Percentiles rank a stretch among this genome's conserved stretches.
These are phyloP conservation scores for Cercis canadensis DNA, from an alignment of 306 rosid genomes.

Conservation along the genomic window DNA sequence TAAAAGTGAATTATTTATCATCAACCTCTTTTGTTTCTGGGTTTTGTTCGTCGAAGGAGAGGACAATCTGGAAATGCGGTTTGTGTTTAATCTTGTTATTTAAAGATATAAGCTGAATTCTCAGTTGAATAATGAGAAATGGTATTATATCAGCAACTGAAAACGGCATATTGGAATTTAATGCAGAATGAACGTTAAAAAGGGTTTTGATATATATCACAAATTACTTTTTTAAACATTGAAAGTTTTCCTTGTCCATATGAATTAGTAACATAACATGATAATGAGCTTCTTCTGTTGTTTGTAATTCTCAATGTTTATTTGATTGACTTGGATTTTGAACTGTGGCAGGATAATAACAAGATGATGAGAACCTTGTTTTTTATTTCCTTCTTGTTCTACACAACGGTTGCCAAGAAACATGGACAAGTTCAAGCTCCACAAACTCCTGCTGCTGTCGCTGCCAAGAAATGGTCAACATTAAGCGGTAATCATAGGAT, in stretches of 20 bases:
- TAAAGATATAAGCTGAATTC: not conserved
- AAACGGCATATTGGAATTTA: not conserved
- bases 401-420: conserved; percentile 51
- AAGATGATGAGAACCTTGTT: conserved; percentile 64
- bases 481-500: conserved; percentile 56
- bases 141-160: not conserved
- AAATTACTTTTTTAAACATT: too few relatives aligned
- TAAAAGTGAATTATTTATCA: too few relatives aligned
- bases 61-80: not conserved
- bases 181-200: conserved; percentile 22
- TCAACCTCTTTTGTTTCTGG: not conserved
- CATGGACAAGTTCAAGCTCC: conserved; percentile 8
- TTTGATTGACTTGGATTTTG: conserved; percentile 13
- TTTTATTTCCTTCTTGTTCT: conserved; percentile 59
- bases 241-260: not conserved
- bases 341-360: conserved; percentile 49
- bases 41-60: not conserved
- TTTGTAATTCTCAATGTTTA: not conserved
- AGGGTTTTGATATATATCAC: not conserved
- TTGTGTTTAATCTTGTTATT: not conserved
- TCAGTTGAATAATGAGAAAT: conserved; percentile 10
- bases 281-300: not conserved
- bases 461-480: conserved; percentile 68
- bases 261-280: not conserved
- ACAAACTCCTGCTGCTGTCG: conserved; percentile 8